These are phyloP conservation scores for Quercus tomentella DNA, from an alignment of 331 rosid genomes.

Conservation along the genomic window DNA sequence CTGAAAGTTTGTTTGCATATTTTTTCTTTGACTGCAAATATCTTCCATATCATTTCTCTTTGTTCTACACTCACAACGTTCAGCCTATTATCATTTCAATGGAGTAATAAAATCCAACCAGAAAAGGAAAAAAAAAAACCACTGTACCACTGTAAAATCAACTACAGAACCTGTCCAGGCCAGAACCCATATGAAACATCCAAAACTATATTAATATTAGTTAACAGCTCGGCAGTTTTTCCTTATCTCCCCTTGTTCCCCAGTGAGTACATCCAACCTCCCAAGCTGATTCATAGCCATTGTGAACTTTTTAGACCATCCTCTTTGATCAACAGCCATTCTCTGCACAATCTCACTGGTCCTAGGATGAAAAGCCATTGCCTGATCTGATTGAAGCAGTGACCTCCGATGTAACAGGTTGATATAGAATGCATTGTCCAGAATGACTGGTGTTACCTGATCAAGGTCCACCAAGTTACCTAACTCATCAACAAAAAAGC, in stretches of 20 bases:
- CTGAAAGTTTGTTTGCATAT: neutral
- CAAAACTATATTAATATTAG: neutral
- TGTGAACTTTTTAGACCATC: conserved; percentile 29
- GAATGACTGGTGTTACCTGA: conserved; percentile 28
- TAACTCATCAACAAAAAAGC: too few species aligned
- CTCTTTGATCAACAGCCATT: conserved; percentile 15
- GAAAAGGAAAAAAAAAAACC: neutral
- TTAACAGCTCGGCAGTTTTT: conserved; percentile 48
- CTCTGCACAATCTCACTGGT: conserved; percentile 23
- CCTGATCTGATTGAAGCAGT: conserved; percentile 43
- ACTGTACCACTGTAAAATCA: neutral
- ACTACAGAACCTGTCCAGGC: neutral
- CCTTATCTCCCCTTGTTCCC: conserved; percentile 44
- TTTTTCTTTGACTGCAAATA: neutral
- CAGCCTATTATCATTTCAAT: neutral
- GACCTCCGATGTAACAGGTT: conserved; percentile 25
- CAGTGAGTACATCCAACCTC: conserved; percentile 29
- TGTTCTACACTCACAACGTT: neutral
- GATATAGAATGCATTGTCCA: conserved; percentile 43
- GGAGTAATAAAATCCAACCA: neutral
- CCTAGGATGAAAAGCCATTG: conserved; percentile 23
- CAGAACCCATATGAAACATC: neutral
- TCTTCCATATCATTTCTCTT: neutral
- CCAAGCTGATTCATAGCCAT: conserved; percentile 28
- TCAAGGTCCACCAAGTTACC: conserved; percentile 31